Evolutionary conservation across 2,329 filamentous ascomycete genomes (phyloP).

Genomic region (Arthrobotrys sinensis): DNA sequence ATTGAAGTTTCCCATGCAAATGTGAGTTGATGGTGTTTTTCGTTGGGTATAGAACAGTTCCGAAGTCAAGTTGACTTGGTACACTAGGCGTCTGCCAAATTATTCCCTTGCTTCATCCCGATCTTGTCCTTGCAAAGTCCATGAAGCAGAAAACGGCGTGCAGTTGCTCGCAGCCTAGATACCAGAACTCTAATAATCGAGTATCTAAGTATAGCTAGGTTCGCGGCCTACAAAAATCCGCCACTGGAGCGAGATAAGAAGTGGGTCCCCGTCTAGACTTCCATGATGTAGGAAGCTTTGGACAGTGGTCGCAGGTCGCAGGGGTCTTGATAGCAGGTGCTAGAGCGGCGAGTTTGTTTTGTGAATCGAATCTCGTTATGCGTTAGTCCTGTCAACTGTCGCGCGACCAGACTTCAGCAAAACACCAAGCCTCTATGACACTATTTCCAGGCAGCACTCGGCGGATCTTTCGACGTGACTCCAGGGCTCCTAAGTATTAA

Average conservation of each 20-base stretch:
- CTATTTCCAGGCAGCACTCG: constrained; percentile 40
- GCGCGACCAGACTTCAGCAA: constrained; percentile 20
- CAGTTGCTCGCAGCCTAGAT: no score
- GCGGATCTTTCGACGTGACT: not conserved
- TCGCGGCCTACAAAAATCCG: no score
- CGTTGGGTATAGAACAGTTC: no score
- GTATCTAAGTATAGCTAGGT: no score
- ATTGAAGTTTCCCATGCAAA: no score
- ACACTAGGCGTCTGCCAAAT: no score
- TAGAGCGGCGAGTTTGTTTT: not conserved
- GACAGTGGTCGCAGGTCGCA: not conserved
- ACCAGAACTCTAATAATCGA: no score
- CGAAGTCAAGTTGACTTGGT: no score
- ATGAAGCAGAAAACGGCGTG: no score
- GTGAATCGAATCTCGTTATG: constrained; percentile 28
- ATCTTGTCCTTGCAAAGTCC: no score
- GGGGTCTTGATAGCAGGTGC: not conserved
- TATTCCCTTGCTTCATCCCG: no score
- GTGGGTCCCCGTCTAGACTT: not conserved
- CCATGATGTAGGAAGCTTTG: not conserved
- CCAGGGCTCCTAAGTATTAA: not conserved
- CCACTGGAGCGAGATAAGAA: not conserved
- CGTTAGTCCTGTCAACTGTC: not conserved
- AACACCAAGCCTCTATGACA: constrained; percentile 5
- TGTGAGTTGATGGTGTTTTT: no score